phyloP scores from a whole-genome alignment of 2,329 filamentous ascomycete species.

The Trichoderma simmonsii region DNA sequence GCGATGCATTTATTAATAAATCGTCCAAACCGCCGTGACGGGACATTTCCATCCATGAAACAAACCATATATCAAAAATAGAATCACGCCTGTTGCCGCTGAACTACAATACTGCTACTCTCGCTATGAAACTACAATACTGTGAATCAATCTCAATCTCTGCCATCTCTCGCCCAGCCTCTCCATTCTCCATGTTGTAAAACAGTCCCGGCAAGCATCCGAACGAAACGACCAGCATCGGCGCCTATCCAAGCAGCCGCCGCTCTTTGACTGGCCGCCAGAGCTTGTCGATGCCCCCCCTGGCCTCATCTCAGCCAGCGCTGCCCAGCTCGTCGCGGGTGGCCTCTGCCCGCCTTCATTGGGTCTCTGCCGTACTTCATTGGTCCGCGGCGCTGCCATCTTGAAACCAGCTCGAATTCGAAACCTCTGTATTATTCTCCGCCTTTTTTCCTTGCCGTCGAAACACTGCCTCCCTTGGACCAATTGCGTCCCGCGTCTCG shows the following conservation, averaged over 20 bases:
- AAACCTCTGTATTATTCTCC: neutral
- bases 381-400: conserved; percentile 12
- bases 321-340: neutral
- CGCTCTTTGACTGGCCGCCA: neutral
- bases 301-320: neutral
- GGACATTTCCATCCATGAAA: neutral
- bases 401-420: conserved; percentile 17
- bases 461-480: conserved; percentile 4
- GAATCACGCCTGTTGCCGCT: neutral
- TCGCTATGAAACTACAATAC: neutral
- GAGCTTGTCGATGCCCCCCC: neutral
- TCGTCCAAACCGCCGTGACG: neutral
- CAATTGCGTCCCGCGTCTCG: neutral
- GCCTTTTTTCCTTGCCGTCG: neutral
- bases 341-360: conserved; percentile 5
- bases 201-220: neutral
- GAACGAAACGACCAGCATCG: neutral
- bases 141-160: neutral
- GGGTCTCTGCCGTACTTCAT: neutral
- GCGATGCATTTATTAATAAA: conserved; percentile 2
- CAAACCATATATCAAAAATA: neutral
- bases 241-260: neutral
- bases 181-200: neutral
- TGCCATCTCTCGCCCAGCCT: neutral
- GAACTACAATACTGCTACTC: neutral